These are phyloP conservation scores for Periglandula ipomoeae DNA, from an alignment of 2,329 filamentous ascomycete genomes.

Conservation along the genomic window DNA sequence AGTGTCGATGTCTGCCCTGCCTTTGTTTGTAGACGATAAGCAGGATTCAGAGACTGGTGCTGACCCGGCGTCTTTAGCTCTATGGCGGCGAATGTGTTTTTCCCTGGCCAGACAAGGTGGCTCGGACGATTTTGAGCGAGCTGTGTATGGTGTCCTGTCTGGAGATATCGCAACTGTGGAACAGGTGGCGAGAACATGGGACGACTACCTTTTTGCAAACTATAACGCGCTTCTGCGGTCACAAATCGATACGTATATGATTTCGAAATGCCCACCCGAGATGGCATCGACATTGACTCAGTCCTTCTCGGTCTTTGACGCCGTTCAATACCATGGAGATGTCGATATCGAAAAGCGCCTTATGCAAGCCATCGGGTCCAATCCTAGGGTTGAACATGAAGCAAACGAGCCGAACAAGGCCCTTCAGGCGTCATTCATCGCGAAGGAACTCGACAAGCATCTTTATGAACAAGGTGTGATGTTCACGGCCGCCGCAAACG, in stretches of 20 bases:
- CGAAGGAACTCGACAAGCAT: slow-evolving; percentile 48
- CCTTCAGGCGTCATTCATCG: slow-evolving; percentile 67
- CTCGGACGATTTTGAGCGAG: slow-evolving; percentile 70
- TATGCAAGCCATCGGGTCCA: slow-evolving; percentile 50
- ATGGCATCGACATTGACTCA: slow-evolving; percentile 45
- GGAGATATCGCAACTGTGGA: slow-evolving; percentile 74
- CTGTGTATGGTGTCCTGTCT: slow-evolving; percentile 83
- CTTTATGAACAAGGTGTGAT: slow-evolving; percentile 49
- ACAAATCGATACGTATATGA: slow-evolving; percentile 67
- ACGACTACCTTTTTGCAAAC: slow-evolving; percentile 78
- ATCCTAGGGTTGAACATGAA: slow-evolving; percentile 46
- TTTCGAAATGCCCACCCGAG: slow-evolving; percentile 43
- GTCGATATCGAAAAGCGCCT: slow-evolving; percentile 46
- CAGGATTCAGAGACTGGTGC: slow-evolving; percentile 21
- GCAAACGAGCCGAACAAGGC: slow-evolving; percentile 60
- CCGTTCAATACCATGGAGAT: slow-evolving; percentile 50
- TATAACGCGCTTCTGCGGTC: slow-evolving; percentile 78
- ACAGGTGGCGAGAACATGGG: slow-evolving; percentile 68
- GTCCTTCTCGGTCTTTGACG: slow-evolving; percentile 55
- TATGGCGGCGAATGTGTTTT: slow-evolving; percentile 75
- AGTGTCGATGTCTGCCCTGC: slow-evolving; percentile 66
- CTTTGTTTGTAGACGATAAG: slow-evolving; percentile 42
- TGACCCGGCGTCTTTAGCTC: slow-evolving; percentile 37
- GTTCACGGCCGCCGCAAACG: slow-evolving; percentile 18
- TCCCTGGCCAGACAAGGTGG: slow-evolving; percentile 59